Percentiles rank a stretch among this genome's conserved stretches.
These are phyloP conservation scores for Phytophthora hibernalis DNA, from an alignment of 352 stramenopile species.

Conservation along the genomic window DNA sequence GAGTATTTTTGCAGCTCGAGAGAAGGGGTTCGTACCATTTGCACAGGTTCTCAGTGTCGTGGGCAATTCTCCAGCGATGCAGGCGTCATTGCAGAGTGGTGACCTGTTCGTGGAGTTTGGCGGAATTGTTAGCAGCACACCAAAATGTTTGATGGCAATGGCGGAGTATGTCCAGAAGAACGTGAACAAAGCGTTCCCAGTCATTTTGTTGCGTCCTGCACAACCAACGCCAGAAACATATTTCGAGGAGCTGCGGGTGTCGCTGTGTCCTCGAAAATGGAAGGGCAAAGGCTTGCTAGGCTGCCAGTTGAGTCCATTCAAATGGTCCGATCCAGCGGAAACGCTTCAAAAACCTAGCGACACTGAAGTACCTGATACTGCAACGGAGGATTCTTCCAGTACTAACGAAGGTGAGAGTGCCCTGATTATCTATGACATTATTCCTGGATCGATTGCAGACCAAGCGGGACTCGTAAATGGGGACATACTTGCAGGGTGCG, in stretches of 20 bases:
- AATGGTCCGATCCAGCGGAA: conserved; percentile 41
- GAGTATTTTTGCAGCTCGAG: conserved; percentile 20
- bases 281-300: conserved; percentile 69
- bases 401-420: conserved; percentile 28
- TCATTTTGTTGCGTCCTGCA: conserved; percentile 45
- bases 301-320: conserved; percentile 69
- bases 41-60: conserved; percentile 57
- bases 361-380: neutral
- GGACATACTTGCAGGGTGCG: conserved; percentile 56
- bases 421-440: conserved; percentile 56
- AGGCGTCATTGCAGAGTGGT: conserved; percentile 44
- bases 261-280: conserved; percentile 59
- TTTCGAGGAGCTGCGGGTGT: conserved; percentile 28
- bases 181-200: conserved; percentile 43
- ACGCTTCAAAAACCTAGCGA: neutral
- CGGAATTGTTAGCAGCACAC: conserved; percentile 47
- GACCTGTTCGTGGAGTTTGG: conserved; percentile 66
- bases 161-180: conserved; percentile 56
- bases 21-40: conserved; percentile 40
- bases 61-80: conserved; percentile 51
- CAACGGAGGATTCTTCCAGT: neutral
- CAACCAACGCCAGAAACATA: neutral
- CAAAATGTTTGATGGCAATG: conserved; percentile 63
- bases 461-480: conserved; percentile 48
- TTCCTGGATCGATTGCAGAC: conserved; percentile 34